Evolutionary conservation across 306 rosid genomes (phyloP), one percentile per base, ranked within the genome.

Genomic region (Acacia confusa): DNA sequence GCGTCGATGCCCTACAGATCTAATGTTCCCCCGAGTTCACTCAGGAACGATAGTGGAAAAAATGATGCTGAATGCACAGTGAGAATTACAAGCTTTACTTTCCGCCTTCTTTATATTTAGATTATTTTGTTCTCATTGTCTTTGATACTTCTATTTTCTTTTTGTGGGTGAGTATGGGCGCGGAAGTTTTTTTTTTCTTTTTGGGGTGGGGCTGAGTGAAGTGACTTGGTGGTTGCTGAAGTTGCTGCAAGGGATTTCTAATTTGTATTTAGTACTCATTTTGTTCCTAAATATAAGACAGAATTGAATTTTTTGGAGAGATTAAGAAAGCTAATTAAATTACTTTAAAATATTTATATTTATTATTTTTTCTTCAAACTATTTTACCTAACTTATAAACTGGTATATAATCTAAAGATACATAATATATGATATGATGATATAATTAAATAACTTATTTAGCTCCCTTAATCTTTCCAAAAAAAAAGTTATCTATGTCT

Each of bases 41-140:
- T 79, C 81, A 78, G 80, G 84, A 94, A 89, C 28, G 90, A 89
- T 83, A 79, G 80, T 22, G 92, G 93, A 64, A 86, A 90, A 77
- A 73, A 89, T 84, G 93, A 85, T 75, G 80, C 80, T 25, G 94
- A 92, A 34, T 82, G 72, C 87, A 80, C 76, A 7, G 98, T 95
- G 83, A 93, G 91, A 60, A 40, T 47, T 64, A 25, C 64, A 53
- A 57, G 38, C 76, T 58, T 77, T 82, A 53, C 30, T 47, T 57
- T 50, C 83, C 64, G 28, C 66, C 40, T 44, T 79, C 60, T 36
- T 82, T 67, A 4, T 67, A 72, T 25, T 69, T 30, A 45, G 60
- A 55, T 55, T 55, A 55, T 55, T 19, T 55, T 20, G 3, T 20
- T 55, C 61, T n/a, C 25, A 2, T 55, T n/a, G 24, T 55, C 61